These are phyloP conservation scores for Myochromella boudieri DNA, from an alignment of 768 basidiomycete genomes.

Conservation along the genomic window DNA sequence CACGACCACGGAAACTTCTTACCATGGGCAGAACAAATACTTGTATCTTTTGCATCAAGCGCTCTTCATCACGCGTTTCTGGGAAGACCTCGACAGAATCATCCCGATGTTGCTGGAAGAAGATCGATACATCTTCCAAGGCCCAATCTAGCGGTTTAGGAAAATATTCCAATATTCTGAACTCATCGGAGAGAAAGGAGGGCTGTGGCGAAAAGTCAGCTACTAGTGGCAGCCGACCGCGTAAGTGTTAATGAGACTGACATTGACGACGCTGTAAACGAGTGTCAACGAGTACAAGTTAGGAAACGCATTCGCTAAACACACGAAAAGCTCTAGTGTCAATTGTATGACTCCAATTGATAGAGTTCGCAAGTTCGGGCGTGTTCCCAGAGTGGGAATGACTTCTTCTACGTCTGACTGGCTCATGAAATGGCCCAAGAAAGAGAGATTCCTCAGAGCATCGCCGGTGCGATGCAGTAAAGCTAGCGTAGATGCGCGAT, in stretches of 20 bases:
- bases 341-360: slow-evolving; percentile 23
- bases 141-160: no score
- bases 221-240: no score
- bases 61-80: slow-evolving; percentile 1
- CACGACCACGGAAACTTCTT: slow-evolving; percentile 6
- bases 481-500: slow-evolving; percentile 22
- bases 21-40: background rate
- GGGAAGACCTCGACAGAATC: background rate
- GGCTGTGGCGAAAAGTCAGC: no score
- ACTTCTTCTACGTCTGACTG: slow-evolving; percentile 22
- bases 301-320: slow-evolving; percentile 14
- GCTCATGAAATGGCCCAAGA: slow-evolving; percentile 23
- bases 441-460: slow-evolving; percentile 23
- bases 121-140: slow-evolving; percentile 5
- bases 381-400: slow-evolving; percentile 20
- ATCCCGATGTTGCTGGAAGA: background rate
- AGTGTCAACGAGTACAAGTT: background rate
- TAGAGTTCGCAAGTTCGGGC: slow-evolving; percentile 20
- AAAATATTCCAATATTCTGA: no score
- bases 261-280: no score
- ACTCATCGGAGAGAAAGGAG: no score
- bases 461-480: no score
- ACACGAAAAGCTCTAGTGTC: slow-evolving; percentile 15
- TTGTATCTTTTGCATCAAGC: background rate
- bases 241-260: no score